Evolutionary conservation across 306 rosid species (phyloP).

Genomic region (Parietaria judaica): DNA sequence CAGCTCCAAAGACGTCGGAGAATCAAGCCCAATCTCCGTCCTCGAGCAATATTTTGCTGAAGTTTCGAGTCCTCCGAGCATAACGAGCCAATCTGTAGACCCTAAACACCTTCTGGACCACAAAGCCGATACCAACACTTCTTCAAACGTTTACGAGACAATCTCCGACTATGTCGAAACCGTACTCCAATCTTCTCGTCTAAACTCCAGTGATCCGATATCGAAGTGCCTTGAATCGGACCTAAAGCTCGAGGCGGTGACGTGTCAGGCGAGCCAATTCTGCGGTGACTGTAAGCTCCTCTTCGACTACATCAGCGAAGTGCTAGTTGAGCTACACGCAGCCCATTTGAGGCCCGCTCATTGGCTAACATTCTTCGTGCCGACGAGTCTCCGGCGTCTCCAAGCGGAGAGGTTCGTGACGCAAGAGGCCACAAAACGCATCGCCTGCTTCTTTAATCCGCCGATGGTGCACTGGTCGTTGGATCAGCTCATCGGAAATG

Average conservation of each 20-base stretch:
- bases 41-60: conserved; percentile 26
- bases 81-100: conserved; percentile 29
- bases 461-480: conserved; percentile 25
- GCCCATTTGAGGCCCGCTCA: conserved; percentile 27
- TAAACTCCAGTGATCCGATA: conserved; percentile 39
- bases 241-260: conserved; percentile 34
- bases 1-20: conserved; percentile 22
- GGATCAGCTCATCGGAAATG: conserved; percentile 37
- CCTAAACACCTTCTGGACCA: conserved; percentile 14
- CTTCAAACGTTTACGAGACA: conserved; percentile 17
- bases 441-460: conserved; percentile 25
- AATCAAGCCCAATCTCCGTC: conserved; percentile 23
- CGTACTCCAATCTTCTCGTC: conserved; percentile 35
- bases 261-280: conserved; percentile 28
- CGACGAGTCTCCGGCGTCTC: conserved; percentile 21
- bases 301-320: conserved; percentile 44
- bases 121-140: conserved; percentile 7
- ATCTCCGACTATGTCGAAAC: conserved; percentile 26
- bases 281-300: conserved; percentile 25
- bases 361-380: conserved; percentile 29
- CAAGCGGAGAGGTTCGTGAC: conserved; percentile 29
- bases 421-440: conserved; percentile 33
- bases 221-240: conserved; percentile 27
- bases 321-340: conserved; percentile 34
- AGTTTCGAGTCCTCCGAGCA: conserved; percentile 18